These are phyloP conservation scores for Eutrema heterophyllum DNA, from an alignment of 345 rosid genomes.

Conservation along the genomic window DNA sequence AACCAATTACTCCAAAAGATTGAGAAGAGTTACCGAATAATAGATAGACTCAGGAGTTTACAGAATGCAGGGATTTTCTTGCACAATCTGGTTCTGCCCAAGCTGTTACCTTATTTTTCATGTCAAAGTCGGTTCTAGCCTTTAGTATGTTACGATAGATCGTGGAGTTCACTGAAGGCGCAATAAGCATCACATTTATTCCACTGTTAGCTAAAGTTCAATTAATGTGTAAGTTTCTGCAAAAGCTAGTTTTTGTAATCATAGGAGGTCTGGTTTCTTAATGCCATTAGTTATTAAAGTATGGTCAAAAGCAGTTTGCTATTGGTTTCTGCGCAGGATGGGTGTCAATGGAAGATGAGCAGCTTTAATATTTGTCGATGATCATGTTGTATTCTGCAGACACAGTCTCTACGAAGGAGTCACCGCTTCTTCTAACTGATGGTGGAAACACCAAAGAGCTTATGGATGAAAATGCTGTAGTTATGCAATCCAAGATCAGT, in stretches of 20 bases:
- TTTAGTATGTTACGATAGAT: not conserved
- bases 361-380: slow-evolving; percentile 72
- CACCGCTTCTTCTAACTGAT: slow-evolving; percentile 28
- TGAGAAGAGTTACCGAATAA: slow-evolving; percentile 55
- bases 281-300: not conserved
- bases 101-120: slow-evolving; percentile 3
- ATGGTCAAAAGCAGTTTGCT: slow-evolving; percentile 14
- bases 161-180: not conserved
- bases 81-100: not conserved
- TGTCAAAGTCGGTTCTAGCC: not conserved
- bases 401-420: slow-evolving; percentile 31
- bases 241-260: not conserved
- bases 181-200: not conserved
- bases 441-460: slow-evolving; percentile 32
- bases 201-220: slow-evolving; percentile 3
- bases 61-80: slow-evolving; percentile 52
- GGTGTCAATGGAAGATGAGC: slow-evolving; percentile 75
- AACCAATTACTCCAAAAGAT: slow-evolving; percentile 52
- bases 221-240: not conserved
- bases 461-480: slow-evolving; percentile 63
- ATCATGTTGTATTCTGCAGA: slow-evolving; percentile 40
- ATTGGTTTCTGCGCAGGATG: slow-evolving; percentile 57
- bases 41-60: slow-evolving; percentile 56
- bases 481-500: slow-evolving; percentile 79
- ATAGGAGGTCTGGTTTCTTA: not conserved